Conservation (phyloP, 345 rosid species). For the Moringa oleifera region DNA sequence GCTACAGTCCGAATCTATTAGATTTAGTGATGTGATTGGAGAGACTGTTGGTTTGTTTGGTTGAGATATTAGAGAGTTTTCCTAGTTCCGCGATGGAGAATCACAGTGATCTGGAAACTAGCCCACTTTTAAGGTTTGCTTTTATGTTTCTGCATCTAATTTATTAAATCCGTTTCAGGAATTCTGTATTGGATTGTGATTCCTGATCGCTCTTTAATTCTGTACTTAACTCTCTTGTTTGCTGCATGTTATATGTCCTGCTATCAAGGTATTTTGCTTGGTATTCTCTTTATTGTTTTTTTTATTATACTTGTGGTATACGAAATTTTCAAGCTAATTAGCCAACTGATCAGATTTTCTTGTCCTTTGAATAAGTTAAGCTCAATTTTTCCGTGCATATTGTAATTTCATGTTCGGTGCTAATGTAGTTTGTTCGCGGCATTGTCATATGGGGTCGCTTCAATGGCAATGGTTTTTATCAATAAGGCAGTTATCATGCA, state of each 20-base stretch:
- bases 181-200: too few relatives aligned
- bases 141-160: neutral
- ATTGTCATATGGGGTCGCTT: slow-evolving; percentile 81
- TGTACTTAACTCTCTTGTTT: neutral
- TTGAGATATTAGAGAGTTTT: neutral
- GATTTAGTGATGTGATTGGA: neutral
- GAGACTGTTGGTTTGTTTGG: neutral
- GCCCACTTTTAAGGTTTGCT: slow-evolving; percentile 30
- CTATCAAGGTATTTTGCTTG: neutral
- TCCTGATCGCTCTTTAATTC: too few relatives aligned
- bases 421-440: slow-evolving; percentile 69
- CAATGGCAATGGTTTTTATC: slow-evolving; percentile 99
- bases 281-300: neutral
- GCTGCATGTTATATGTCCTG: neutral
- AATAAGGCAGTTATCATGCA: slow-evolving; percentile 91
- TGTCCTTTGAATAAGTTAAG: neutral
- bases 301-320: neutral
- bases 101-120: slow-evolving; percentile 31
- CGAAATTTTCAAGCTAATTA: neutral
- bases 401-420: neutral
- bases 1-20: too few relatives aligned
- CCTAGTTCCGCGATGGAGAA: slow-evolving; percentile 23
- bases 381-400: neutral
- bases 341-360: neutral
- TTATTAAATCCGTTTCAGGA: neutral